Evolutionary conservation across 2,329 filamentous ascomycete genomes (phyloP), one percentile per base, ranked within the genome.

Genomic region (Metarhizium rileyi): DNA sequence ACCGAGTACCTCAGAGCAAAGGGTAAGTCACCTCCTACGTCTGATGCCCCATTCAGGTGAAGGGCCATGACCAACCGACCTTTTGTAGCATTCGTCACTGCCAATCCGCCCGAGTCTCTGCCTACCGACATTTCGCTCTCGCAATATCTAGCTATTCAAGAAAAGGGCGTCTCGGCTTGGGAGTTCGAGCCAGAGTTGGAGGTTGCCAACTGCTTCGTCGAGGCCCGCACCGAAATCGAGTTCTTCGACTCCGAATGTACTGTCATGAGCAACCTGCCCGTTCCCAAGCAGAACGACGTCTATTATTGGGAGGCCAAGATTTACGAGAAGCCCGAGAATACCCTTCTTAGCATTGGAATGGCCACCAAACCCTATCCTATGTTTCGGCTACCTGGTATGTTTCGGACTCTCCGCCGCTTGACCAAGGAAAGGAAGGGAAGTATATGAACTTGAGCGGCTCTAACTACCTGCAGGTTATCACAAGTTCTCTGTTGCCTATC

Each of bases 221-320:
- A 98, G 69, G 91, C 74, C 38, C 82, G 93, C 56, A 98, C 93
- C 10, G 93, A 98, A 67, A 95, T 98, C 55, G 93, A 98, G 66
- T 98, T 98, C 71, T 98, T 95, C 63, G 93, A 98, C 68, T 93
- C 90, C 2, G 93, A 95, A 66, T 97, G 91, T 72, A 95, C 90
- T 59, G 93, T 97, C 54, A 89, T 95, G 74, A 94, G 87, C 74
- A 98, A 98, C 61, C 70, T 98, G 38, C 93, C 93, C 0, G 89
- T 98, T 7, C 93, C 93, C 14, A 98, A 98, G 64, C 93, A 98
- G 64, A 98, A 98, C 63, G 93, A 98, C 63, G 91, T 97, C 10
- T 98, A 98, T 68, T 98, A 98, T 69, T 98, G 93, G 93, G 93
- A 98, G 68, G 87, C 90, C 50, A 98, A 98, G 74, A 86, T 98